These are phyloP conservation scores for Neonectria faginata DNA, from an alignment of 2,329 filamentous ascomycete species.

Conservation along the genomic window DNA sequence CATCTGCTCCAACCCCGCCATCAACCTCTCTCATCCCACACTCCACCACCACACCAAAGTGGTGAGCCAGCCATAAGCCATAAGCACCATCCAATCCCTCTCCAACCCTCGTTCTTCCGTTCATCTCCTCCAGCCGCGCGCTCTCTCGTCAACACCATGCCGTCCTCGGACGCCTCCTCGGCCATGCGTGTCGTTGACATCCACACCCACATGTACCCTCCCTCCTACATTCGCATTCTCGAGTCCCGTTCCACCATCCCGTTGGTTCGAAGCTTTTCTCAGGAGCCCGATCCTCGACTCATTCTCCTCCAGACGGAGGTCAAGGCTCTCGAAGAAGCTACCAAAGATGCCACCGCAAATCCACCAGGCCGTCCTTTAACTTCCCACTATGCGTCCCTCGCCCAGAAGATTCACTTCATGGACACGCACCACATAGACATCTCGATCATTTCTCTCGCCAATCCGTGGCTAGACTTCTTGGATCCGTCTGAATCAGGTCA, in stretches of 20 bases:
- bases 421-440: constrained; percentile 82
- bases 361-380: constrained; percentile 85
- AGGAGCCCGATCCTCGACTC: constrained; percentile 68
- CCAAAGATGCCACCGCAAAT: constrained; percentile 65
- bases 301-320: constrained; percentile 70
- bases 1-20: constrained; percentile 4
- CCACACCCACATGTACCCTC: constrained; percentile 78
- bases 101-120: not conserved
- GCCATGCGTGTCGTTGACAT: constrained; percentile 68
- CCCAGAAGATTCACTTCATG: constrained; percentile 89
- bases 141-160: constrained; percentile 45
- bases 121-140: constrained; percentile 4
- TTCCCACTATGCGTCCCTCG: constrained; percentile 82
- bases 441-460: constrained; percentile 89
- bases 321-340: constrained; percentile 60
- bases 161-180: constrained; percentile 48
- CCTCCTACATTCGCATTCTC: constrained; percentile 71
- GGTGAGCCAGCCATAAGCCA: not conserved
- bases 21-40: constrained; percentile 1
- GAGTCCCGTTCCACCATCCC: constrained; percentile 72
- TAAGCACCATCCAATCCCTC: not conserved
- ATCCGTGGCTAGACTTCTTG: constrained; percentile 94
- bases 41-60: constrained; percentile 6
- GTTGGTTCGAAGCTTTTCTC: constrained; percentile 75
- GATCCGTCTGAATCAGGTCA: constrained; percentile 67